Base-by-base conservation (phyloP, 768 basidiomycete species). In the Strobilomyces dryophilus region DNA sequence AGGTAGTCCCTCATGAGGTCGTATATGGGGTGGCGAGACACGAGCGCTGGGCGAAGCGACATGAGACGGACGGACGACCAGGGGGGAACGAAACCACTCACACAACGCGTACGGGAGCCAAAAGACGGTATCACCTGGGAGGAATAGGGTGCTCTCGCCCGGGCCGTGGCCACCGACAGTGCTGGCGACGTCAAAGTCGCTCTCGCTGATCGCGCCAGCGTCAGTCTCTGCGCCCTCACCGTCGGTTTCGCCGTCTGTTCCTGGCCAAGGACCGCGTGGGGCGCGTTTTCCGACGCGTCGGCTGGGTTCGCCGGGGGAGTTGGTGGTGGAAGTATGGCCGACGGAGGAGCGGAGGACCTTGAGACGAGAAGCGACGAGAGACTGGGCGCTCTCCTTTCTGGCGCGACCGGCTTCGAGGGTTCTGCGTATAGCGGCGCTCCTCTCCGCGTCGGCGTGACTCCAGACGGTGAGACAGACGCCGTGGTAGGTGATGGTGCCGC, bases 1-100 rank as follows among this genome's bases (percentile, higher is more conserved):
- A 98, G 81, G 64, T 91, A 95, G 72, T 98, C 95, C 49, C 89
- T 81, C 89, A 98, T 92, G 51, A 95, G 78, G 65, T 95, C 92
- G 72, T 95, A 97, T 58, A 97, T 90, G 0, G 94, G 94, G 68
- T 91, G 89, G 21, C 91, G 85, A 45, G 94, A 95, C 27, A 94
- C 92, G 63, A 92, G 78, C 15, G 87, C 89, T 90, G 59, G n/a
- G 40, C 54, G 47, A 45, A 47, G 2, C 2, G 44, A 42, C 49
- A 35, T 60, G 26, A 66, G 46, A 54, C 34, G 42, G 26, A 47
- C 24, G 18, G 43, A 45, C 14, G 40, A 56, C 9, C 47, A 12
- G 29, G 2, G 0, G 41, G 32, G 53, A n/a, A 36, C 41, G 53
- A 49, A 57, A 18, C 24, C 17, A 77, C 86, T 69, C 64, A 92